Evolutionary conservation across 192 early-diverging fungal species (phyloP).

Genomic region (Backusella liffmaniae): DNA sequence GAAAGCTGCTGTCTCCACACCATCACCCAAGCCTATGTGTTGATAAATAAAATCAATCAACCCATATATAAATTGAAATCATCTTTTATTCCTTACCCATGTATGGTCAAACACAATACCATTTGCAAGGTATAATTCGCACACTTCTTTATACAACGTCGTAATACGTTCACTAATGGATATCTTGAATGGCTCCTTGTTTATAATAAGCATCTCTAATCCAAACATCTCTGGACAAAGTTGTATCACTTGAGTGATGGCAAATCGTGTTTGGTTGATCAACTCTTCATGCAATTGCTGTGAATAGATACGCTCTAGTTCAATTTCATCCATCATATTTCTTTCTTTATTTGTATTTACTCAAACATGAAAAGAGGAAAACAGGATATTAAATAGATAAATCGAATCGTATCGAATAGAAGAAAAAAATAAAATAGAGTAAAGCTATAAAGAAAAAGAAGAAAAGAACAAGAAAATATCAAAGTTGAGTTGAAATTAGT

Average conservation of each 20-base stretch:
- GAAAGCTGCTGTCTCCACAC: slow-evolving; percentile 36
- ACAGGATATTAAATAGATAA: neutral
- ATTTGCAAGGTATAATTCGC: slow-evolving; percentile 17
- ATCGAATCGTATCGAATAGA: neutral
- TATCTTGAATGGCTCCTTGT: neutral
- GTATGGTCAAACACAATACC: slow-evolving; percentile 26
- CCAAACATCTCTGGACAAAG: slow-evolving; percentile 27
- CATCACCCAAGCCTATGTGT: slow-evolving; percentile 28
- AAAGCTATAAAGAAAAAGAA: slow-evolving; percentile 1
- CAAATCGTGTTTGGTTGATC: slow-evolving; percentile 8
- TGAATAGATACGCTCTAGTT: slow-evolving; percentile 22
- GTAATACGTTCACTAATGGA: slow-evolving; percentile 1
- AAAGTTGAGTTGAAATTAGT: neutral
- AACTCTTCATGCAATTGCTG: slow-evolving; percentile 27
- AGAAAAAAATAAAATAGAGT: neutral
- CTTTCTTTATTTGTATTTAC: neutral
- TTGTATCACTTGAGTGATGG: slow-evolving; percentile 17
- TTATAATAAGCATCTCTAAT: slow-evolving; percentile 15
- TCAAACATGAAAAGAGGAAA: neutral
- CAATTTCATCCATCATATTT: slow-evolving; percentile 20
- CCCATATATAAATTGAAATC: neutral
- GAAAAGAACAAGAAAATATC: neutral
- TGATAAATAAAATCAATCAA: neutral
- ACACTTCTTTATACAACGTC: slow-evolving; percentile 19
- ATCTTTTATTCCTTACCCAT: slow-evolving; percentile 26